These are phyloP conservation scores for Neonectria ditissima DNA, from an alignment of 2,329 filamentous ascomycete genomes.

Conservation along the genomic window DNA sequence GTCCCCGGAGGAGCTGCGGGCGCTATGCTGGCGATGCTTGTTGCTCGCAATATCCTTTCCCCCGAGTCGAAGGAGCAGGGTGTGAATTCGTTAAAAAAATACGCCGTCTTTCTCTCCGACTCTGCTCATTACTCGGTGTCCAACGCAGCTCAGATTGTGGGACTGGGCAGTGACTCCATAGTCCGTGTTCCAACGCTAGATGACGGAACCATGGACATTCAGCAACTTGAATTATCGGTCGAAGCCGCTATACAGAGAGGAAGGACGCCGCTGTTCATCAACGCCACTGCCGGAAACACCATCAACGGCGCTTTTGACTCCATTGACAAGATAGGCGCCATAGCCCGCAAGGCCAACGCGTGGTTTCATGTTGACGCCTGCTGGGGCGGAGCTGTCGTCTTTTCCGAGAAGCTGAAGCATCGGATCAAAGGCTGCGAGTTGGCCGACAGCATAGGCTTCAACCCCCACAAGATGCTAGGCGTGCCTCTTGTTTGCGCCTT, in stretches of 20 bases:
- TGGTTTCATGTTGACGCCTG: slow-evolving; percentile 1
- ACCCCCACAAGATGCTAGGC: background rate
- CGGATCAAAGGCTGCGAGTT: background rate
- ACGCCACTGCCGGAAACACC: background rate
- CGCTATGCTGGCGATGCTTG: background rate
- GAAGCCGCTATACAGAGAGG: background rate
- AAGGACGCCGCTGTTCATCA: background rate
- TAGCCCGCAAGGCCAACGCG: background rate
- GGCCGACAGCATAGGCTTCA: background rate
- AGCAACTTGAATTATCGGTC: background rate
- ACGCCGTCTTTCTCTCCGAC: background rate
- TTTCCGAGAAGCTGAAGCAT: slow-evolving; percentile 1
- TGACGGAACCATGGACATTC: background rate
- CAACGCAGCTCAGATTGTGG: background rate
- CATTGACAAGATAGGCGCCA: slow-evolving; percentile 1
- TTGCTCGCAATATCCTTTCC: background rate
- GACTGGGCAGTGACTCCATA: background rate
- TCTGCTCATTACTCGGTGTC: background rate
- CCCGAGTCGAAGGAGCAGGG: slow-evolving; percentile 1
- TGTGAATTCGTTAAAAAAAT: background rate
- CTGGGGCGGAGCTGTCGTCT: background rate
- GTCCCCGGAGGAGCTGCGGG: background rate
- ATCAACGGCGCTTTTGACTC: background rate
- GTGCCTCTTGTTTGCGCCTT: slow-evolving; percentile 1
- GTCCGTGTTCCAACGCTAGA: background rate